Percentiles rank a stretch among this genome's conserved stretches.
Conservation (phyloP, 495 filamentous ascomycete genomes). For the Lasiosphaeris hirsuta region DNA sequence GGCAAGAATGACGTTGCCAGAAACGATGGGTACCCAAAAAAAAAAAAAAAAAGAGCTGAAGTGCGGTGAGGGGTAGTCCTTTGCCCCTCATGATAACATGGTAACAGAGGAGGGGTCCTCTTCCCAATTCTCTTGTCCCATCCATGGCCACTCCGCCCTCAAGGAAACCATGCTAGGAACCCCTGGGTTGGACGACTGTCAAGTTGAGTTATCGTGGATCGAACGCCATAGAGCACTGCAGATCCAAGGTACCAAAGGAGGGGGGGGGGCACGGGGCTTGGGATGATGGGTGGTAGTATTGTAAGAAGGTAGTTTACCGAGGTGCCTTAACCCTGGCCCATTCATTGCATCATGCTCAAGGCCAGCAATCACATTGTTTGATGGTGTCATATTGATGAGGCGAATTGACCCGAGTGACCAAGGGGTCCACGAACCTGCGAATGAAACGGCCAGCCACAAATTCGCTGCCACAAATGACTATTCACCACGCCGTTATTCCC, state of each 20-base stretch:
- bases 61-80: slow-evolving; percentile 1
- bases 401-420: too few relatives aligned
- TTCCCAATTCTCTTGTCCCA: not conserved
- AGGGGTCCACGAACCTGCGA: not conserved
- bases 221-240: too few relatives aligned
- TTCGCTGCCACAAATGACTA: not conserved
- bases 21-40: not conserved
- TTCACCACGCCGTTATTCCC: slow-evolving; percentile 4
- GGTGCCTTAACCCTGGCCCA: not conserved
- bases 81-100: not conserved
- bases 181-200: too few relatives aligned
- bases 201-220: too few relatives aligned
- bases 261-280: too few relatives aligned
- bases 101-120: not conserved
- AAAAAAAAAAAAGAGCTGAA: slow-evolving; percentile 1
- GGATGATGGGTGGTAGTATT: too few relatives aligned
- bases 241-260: too few relatives aligned
- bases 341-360: not conserved
- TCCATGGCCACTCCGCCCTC: not conserved
- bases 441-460: slow-evolving; percentile 6
- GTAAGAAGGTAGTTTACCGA: not conserved
- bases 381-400: not conserved
- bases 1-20: slow-evolving; percentile 16
- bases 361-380: not conserved
- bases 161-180: not conserved